A percentile compares a stretch with the other conserved stretches of the same genome.
phyloP scores from a whole-genome alignment of 495 filamentous ascomycete species.

The Penicillium chermesinum region DNA sequence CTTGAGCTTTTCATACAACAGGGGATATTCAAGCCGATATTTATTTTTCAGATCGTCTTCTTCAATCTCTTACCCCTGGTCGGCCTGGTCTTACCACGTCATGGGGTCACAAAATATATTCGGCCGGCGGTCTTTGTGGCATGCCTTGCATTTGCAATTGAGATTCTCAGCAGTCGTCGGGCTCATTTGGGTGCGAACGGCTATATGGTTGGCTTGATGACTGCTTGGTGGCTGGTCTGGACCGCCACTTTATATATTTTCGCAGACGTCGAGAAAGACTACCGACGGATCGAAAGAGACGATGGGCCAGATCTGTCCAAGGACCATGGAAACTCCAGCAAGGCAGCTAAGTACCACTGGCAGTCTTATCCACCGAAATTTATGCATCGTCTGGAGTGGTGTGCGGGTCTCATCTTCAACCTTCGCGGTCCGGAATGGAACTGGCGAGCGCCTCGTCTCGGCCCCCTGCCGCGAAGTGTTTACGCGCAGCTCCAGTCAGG shows the following conservation, averaged over 20 bases:
- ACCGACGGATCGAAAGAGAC: constrained; percentile 56
- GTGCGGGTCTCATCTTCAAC: constrained; percentile 59
- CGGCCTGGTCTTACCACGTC: constrained; percentile 31
- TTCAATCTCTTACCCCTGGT: constrained; percentile 26
- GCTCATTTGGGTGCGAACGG: constrained; percentile 54
- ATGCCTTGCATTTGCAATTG: constrained; percentile 40
- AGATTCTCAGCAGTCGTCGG: constrained; percentile 37
- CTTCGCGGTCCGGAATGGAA: constrained; percentile 78
- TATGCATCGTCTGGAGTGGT: constrained; percentile 64
- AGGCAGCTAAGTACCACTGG: constrained; percentile 46
- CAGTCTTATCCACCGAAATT: constrained; percentile 64
- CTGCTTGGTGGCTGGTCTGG: constrained; percentile 65
- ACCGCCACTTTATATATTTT: constrained; percentile 55
- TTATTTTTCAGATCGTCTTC: constrained; percentile 34
- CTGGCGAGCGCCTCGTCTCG: constrained; percentile 57
- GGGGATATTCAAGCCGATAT: constrained; percentile 32
- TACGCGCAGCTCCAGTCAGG: constrained; percentile 32
- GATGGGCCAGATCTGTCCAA: no score
- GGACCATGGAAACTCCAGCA: not conserved
- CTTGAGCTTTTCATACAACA: constrained; percentile 25
- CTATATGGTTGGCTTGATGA: constrained; percentile 63
- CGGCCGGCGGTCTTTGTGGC: constrained; percentile 53
- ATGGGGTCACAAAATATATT: constrained; percentile 19
- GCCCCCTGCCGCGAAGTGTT: constrained; percentile 51
- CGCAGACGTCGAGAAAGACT: constrained; percentile 59